Percentiles rank a stretch among this genome's conserved stretches.
These are phyloP conservation scores for Ascoidea rubescens DNA, from an alignment of 805 yeast species.

Conservation along the genomic window DNA sequence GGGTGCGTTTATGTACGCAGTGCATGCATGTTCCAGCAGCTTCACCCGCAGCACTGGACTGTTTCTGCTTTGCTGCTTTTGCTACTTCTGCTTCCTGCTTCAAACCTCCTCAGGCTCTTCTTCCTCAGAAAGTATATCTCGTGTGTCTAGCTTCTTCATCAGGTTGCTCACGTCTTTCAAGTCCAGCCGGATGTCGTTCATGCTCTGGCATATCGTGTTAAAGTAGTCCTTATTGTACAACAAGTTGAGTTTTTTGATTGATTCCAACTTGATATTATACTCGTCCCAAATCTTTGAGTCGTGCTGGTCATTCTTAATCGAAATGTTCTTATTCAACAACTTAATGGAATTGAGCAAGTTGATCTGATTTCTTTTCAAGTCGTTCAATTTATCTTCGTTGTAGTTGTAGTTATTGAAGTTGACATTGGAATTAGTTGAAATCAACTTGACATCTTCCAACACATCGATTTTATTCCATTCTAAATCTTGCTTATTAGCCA, in stretches of 20 bases:
- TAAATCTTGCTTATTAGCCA: slow-evolving; percentile 55
- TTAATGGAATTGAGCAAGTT: not conserved
- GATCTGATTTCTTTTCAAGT: not conserved
- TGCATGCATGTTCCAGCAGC: not conserved
- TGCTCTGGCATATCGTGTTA: too few species aligned
- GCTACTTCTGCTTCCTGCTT: not conserved
- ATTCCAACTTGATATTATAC: too few species aligned
- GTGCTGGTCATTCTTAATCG: not conserved
- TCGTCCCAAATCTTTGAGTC: not conserved
- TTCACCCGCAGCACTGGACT: not conserved
- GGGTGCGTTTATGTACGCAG: not conserved
- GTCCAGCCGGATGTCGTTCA: not conserved
- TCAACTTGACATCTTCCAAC: slow-evolving; percentile 59
- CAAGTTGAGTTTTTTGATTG: not conserved
- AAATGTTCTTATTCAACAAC: too few species aligned
- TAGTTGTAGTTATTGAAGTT: slow-evolving; percentile 21
- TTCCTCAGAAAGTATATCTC: not conserved
- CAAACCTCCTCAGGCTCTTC: too few species aligned
- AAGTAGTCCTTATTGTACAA: not conserved
- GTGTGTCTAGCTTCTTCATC: not conserved
- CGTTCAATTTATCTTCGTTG: not conserved
- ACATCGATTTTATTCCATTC: slow-evolving; percentile 84
- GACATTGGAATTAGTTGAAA: slow-evolving; percentile 30
- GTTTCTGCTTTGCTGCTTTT: not conserved
- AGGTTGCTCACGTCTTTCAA: too few species aligned